phyloP scores from a whole-genome alignment of 1,139 yeast species.

The Candida sp. region DNA sequence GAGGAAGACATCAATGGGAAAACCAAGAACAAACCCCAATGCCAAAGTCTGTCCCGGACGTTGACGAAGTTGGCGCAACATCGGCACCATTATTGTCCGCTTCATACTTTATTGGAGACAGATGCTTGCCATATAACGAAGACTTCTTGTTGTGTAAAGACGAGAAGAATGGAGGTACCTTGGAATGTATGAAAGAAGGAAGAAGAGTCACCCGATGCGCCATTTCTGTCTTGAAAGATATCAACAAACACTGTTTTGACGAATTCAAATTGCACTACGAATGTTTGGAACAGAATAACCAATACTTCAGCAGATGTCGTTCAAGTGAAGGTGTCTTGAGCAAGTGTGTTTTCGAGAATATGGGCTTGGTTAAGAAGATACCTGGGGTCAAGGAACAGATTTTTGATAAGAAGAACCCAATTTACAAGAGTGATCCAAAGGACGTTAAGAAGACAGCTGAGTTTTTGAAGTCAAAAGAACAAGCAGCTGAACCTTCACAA shows the following conservation, averaged over 20 bases:
- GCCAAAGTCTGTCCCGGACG: constrained; percentile 76
- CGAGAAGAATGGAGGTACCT: constrained; percentile 71
- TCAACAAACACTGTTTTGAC: constrained; percentile 79
- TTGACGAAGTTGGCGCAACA: constrained; percentile 90
- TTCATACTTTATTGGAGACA: constrained; percentile 79
- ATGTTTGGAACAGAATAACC: constrained; percentile 82
- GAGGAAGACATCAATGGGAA: constrained; percentile 49
- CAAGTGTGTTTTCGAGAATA: constrained; percentile 77
- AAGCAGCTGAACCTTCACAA: not conserved
- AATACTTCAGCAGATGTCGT: constrained; percentile 80
- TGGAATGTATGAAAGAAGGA: constrained; percentile 87
- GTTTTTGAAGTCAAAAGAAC: constrained; percentile 31
- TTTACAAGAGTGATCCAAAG: constrained; percentile 47
- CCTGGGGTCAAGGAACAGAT: constrained; percentile 77
- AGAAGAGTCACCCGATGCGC: constrained; percentile 92
- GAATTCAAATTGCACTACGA: constrained; percentile 84
- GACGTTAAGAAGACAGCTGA: constrained; percentile 40
- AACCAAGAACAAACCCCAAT: constrained; percentile 57
- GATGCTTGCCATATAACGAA: constrained; percentile 81
- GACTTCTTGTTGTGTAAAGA: constrained; percentile 87
- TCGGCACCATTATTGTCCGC: constrained; percentile 87
- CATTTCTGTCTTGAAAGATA: constrained; percentile 72
- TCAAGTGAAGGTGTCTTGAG: constrained; percentile 74
- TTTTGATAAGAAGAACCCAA: constrained; percentile 69
- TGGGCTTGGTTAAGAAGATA: constrained; percentile 70